Conservation (phyloP, 306 rosid species). For the Glycine latifolia region DNA sequence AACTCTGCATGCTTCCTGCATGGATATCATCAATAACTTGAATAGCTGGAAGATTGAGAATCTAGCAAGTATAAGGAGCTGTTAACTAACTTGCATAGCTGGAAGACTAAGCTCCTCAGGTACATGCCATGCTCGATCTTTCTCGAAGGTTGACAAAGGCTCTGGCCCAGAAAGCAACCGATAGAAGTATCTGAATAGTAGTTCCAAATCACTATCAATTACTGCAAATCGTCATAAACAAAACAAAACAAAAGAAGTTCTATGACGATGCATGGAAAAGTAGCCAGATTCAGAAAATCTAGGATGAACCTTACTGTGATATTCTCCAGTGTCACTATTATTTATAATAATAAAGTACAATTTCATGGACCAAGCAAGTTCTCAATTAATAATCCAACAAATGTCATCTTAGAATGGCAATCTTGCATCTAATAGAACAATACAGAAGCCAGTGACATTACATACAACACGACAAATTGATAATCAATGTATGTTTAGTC, state of each 20-base stretch:
- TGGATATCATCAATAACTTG: slow-evolving; percentile 28
- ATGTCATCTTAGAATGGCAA: background rate
- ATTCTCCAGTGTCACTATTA: too few species aligned
- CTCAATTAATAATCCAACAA: background rate
- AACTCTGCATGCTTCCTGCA: slow-evolving; percentile 89
- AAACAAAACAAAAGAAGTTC: background rate
- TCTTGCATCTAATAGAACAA: background rate
- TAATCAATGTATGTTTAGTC: background rate
- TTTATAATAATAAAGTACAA: background rate
- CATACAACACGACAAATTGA: background rate
- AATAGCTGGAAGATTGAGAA: slow-evolving; percentile 23
- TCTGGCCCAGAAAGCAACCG: slow-evolving; percentile 87
- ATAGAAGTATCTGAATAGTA: slow-evolving; percentile 74
- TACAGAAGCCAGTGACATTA: slow-evolving; percentile 23
- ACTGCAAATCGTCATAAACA: slow-evolving; percentile 20
- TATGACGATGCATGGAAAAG: too few species aligned
- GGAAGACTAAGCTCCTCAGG: slow-evolving; percentile 72
- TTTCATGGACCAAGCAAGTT: slow-evolving; percentile 28
- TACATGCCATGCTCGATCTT: slow-evolving; percentile 90
- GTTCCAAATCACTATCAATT: slow-evolving; percentile 30
- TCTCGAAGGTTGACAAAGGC: slow-evolving; percentile 81
- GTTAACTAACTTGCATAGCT: slow-evolving; percentile 84
- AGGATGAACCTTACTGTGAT: too few species aligned
- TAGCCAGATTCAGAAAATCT: too few species aligned
- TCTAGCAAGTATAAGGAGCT: slow-evolving; percentile 32